Percentiles rank a stretch among this genome's conserved stretches.
phyloP scores from a whole-genome alignment of 208 protist genomes.

The Histomonas meleagridis region DNA sequence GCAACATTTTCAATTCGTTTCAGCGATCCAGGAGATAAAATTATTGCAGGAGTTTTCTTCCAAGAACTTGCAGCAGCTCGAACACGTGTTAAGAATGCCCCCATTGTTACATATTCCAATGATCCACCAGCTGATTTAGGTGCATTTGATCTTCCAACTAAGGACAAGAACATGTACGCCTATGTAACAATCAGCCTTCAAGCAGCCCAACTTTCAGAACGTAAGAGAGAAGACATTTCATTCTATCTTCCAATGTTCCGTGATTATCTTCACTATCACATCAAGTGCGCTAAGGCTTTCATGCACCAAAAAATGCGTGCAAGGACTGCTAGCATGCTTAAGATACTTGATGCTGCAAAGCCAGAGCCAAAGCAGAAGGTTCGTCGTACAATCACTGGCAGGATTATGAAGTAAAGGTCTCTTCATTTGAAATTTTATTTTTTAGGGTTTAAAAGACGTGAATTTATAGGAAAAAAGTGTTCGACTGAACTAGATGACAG shows the following conservation, averaged over 20 bases:
- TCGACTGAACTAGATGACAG: no score
- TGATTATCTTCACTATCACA: constrained; percentile 32
- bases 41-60: constrained; percentile 25
- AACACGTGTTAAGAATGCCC: not conserved
- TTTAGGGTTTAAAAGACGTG: no score
- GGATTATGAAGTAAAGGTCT: not conserved
- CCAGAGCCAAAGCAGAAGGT: constrained; percentile 33
- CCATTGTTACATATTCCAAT: not conserved
- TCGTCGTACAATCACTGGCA: not conserved
- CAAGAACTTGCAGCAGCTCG: not conserved
- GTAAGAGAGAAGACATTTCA: not conserved
- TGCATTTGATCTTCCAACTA: not conserved
- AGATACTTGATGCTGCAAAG: not conserved
- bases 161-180: not conserved
- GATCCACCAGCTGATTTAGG: not conserved
- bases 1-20: constrained; percentile 25
- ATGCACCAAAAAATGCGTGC: constrained; percentile 26
- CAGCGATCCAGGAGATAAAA: not conserved
- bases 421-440: no score
- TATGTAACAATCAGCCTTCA: not conserved
- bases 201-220: not conserved
- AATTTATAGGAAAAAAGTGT: no score
- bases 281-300: constrained; percentile 37
- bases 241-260: constrained; percentile 16
- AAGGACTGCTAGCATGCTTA: not conserved